A percentile compares a stretch with the other conserved stretches of the same genome.
phyloP scores from a whole-genome alignment of 202 grass and related monocot genomes.

The Musa balbisiana region DNA sequence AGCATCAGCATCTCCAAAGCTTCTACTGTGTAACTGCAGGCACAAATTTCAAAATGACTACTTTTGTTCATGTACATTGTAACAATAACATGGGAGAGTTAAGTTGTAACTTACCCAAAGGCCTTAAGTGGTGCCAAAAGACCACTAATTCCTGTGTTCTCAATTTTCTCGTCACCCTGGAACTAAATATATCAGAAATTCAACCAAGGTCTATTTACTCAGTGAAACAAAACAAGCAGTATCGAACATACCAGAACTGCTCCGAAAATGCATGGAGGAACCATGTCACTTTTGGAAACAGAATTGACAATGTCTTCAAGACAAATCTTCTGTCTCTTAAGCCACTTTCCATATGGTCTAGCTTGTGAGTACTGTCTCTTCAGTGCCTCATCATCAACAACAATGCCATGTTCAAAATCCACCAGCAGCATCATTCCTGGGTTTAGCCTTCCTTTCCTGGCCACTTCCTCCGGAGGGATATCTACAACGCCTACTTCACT shows the following conservation, averaged over 20 bases:
- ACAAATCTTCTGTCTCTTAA: slow-evolving; percentile 65
- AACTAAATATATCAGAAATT: slow-evolving; percentile 19
- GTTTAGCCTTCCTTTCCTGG: slow-evolving; percentile 83
- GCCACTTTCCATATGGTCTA: slow-evolving; percentile 83
- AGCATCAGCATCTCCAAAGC: slow-evolving; percentile 86
- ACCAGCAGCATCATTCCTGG: slow-evolving; percentile 99
- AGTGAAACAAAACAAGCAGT: slow-evolving; percentile 4
- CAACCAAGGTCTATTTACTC: not conserved
- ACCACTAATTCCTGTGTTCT: slow-evolving; percentile 43
- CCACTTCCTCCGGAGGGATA: slow-evolving; percentile 68
- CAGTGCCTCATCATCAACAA: slow-evolving; percentile 82
- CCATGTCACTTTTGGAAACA: slow-evolving; percentile 46
- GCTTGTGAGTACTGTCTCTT: slow-evolving; percentile 84
- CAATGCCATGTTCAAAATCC: slow-evolving; percentile 83
- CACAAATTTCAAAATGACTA: slow-evolving; percentile 18
- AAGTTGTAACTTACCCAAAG: slow-evolving; percentile 60
- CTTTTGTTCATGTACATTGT: not conserved
- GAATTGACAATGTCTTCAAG: slow-evolving; percentile 70
- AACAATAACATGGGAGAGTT: not conserved
- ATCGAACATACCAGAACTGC: slow-evolving; percentile 45
- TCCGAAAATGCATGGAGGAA: slow-evolving; percentile 48
- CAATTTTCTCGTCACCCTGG: slow-evolving; percentile 36
- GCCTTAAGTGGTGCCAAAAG: slow-evolving; percentile 80
- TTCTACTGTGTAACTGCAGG: slow-evolving; percentile 80
- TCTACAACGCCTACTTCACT: slow-evolving; percentile 98